phyloP scores from a whole-genome alignment of 2,329 filamentous ascomycete species.

The Sclerotinia glacialis region DNA sequence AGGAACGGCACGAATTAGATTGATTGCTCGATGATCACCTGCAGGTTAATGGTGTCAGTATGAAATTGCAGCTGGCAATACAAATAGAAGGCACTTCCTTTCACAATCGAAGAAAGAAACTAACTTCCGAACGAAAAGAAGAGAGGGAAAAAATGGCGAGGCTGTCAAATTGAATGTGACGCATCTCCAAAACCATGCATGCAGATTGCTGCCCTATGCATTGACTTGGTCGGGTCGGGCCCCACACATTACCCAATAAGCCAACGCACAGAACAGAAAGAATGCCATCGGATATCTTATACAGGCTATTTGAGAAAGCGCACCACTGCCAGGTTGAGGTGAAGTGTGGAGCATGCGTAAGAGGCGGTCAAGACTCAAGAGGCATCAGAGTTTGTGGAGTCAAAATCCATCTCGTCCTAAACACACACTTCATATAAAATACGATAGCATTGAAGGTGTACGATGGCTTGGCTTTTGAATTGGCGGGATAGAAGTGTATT shows the following conservation, averaged over 20 bases:
- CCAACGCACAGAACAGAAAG: slow-evolving; percentile 18
- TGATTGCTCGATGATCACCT: slow-evolving; percentile 3
- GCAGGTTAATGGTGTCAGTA: slow-evolving; percentile 21
- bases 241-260: slow-evolving; percentile 19
- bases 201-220: slow-evolving; percentile 23
- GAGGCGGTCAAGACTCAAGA: slow-evolving; percentile 3
- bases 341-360: not conserved
- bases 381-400: not conserved
- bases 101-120: not conserved
- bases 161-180: slow-evolving; percentile 19
- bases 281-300: not conserved
- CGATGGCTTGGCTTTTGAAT: not conserved
- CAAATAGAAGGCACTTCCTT: slow-evolving; percentile 9
- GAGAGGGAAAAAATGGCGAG: slow-evolving; percentile 17
- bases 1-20: not conserved
- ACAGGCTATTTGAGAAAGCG: slow-evolving; percentile 1
- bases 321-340: not conserved
- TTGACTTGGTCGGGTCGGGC: slow-evolving; percentile 15
- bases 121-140: slow-evolving; percentile 6
- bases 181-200: slow-evolving; percentile 6
- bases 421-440: not conserved
- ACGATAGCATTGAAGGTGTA: not conserved
- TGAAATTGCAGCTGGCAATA: slow-evolving; percentile 12
- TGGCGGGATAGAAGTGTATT: not conserved
- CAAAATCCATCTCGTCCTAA: not conserved